Conservation (phyloP, 2,329 filamentous ascomycete genomes). For the Byssothecium circinans region DNA sequence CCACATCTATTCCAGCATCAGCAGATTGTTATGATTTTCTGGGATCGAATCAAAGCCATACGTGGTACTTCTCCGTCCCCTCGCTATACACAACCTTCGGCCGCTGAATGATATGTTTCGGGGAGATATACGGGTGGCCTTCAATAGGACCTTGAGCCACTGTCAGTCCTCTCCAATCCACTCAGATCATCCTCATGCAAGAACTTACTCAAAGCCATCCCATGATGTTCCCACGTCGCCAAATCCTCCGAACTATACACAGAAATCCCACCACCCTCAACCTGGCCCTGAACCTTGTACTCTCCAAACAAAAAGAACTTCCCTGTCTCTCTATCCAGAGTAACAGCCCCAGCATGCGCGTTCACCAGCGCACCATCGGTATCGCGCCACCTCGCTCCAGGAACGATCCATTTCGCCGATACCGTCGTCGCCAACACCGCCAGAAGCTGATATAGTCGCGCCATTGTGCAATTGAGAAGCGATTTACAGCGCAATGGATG, state of each 20-base stretch:
- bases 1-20: slow-evolving; percentile 49
- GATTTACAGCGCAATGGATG: not conserved
- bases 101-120: slow-evolving; percentile 61
- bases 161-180: not conserved
- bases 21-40: too few species aligned
- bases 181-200: too few species aligned
- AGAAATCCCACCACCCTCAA: slow-evolving; percentile 62
- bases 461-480: not conserved
- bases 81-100: slow-evolving; percentile 65
- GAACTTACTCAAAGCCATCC: slow-evolving; percentile 57
- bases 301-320: slow-evolving; percentile 66
- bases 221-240: slow-evolving; percentile 61
- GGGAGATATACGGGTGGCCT: slow-evolving; percentile 58
- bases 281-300: slow-evolving; percentile 60
- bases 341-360: slow-evolving; percentile 62
- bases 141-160: slow-evolving; percentile 49
- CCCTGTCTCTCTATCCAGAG: slow-evolving; percentile 54
- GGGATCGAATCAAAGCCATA: too few species aligned
- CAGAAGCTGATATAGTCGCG: slow-evolving; percentile 18
- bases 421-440: slow-evolving; percentile 12
- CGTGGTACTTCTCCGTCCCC: slow-evolving; percentile 58
- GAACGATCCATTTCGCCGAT: slow-evolving; percentile 60
- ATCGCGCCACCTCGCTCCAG: slow-evolving; percentile 63
- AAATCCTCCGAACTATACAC: slow-evolving; percentile 62
- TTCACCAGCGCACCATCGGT: slow-evolving; percentile 63